These are phyloP conservation scores for Thermothielavioides terrestris DNA, from an alignment of 495 filamentous ascomycete species.

Conservation along the genomic window DNA sequence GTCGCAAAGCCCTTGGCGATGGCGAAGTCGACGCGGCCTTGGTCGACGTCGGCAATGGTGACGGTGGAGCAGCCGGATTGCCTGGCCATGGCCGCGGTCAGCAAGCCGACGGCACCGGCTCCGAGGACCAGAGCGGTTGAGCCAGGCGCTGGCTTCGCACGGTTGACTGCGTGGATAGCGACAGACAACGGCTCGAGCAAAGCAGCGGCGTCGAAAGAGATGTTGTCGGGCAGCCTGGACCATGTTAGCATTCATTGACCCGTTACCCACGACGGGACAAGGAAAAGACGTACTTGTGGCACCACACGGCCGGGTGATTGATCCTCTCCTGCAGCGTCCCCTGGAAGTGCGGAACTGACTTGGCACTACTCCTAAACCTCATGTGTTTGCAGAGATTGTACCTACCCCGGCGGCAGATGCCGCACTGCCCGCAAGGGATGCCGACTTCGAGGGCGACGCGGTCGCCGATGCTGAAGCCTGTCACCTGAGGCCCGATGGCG, in stretches of 20 bases:
- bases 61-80: slow-evolving; percentile 59
- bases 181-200: slow-evolving; percentile 81
- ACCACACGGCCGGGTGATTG: slow-evolving; percentile 77
- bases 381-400: slow-evolving; percentile 86
- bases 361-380: slow-evolving; percentile 77
- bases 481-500: slow-evolving; percentile 49
- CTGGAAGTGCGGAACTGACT: slow-evolving; percentile 74
- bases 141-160: slow-evolving; percentile 42
- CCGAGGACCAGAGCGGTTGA: slow-evolving; percentile 72
- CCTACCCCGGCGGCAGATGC: slow-evolving; percentile 61
- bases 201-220: slow-evolving; percentile 69
- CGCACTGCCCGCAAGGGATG: slow-evolving; percentile 67
- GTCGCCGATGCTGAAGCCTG: slow-evolving; percentile 54
- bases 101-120: slow-evolving; percentile 75
- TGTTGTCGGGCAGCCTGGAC: slow-evolving; percentile 54
- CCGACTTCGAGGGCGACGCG: slow-evolving; percentile 86
- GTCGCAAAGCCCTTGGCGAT: slow-evolving; percentile 62
- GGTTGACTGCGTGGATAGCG: slow-evolving; percentile 70
- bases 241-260: too few species aligned
- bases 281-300: slow-evolving; percentile 48
- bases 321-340: slow-evolving; percentile 85
- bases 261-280: background rate
- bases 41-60: slow-evolving; percentile 78
- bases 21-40: slow-evolving; percentile 65
- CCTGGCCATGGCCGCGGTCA: slow-evolving; percentile 63